phyloP scores from a whole-genome alignment of 148 eudicot species.

The Dysphania ambrosioides region DNA sequence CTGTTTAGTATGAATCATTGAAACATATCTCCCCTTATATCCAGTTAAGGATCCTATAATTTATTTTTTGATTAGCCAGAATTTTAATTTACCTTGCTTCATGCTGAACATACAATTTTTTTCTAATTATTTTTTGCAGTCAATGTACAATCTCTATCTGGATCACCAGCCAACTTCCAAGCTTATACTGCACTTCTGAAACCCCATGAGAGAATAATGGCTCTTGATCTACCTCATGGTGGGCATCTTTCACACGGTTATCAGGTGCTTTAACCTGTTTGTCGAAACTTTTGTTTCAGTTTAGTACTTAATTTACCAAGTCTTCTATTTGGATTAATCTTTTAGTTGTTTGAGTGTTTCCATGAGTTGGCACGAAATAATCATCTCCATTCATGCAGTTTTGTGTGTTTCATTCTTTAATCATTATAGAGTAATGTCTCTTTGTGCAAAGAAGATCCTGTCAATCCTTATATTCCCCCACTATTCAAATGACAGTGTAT shows the following conservation, averaged over 20 bases:
- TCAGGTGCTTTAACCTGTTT: conserved; percentile 53
- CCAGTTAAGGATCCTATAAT: not conserved
- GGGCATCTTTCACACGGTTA: conserved; percentile 99
- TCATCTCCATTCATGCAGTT: not conserved
- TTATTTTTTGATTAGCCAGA: not conserved
- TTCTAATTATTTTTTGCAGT: conserved; percentile 51
- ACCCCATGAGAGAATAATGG: conserved; percentile 99
- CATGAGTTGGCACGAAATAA: too few relatives aligned
- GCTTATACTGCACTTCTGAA: conserved; percentile 93
- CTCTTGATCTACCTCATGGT: conserved; percentile 99
- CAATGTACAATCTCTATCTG: conserved; percentile 96
- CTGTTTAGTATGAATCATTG: too few relatives aligned
- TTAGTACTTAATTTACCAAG: too few relatives aligned
- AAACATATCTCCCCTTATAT: not conserved
- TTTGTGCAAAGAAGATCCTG: not conserved
- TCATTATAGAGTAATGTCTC: not conserved
- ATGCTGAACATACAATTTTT: conserved; percentile 6
- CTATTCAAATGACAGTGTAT: too few relatives aligned
- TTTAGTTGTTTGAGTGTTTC: too few relatives aligned
- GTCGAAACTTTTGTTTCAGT: conserved; percentile 1
- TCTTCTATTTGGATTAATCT: too few relatives aligned
- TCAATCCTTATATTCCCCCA: not conserved
- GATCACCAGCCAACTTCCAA: conserved; percentile 97
- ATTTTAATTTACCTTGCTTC: not conserved
- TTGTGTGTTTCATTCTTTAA: not conserved